Percentiles rank a stretch among this genome's conserved stretches.
These are phyloP conservation scores for Pseudogymnoascus sp. DNA, from an alignment of 2,329 filamentous ascomycete species.

Conservation along the genomic window DNA sequence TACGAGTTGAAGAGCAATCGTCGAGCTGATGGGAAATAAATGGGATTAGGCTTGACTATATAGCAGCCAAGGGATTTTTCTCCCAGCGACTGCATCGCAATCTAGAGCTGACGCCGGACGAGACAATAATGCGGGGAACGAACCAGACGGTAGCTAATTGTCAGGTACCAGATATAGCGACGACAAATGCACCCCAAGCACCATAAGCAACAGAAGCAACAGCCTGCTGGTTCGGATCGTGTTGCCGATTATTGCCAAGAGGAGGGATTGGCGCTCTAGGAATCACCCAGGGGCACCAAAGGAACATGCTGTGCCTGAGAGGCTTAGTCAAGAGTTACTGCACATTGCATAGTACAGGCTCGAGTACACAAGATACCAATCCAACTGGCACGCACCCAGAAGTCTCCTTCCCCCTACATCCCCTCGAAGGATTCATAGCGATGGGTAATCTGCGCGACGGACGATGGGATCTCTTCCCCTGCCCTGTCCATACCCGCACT, in stretches of 20 bases:
- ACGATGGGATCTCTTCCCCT: not conserved
- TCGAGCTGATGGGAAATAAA: not conserved
- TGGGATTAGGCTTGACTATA: not conserved
- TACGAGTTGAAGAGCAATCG: not conserved
- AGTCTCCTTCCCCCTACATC: not conserved
- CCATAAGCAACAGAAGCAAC: not conserved
- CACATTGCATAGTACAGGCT: not conserved
- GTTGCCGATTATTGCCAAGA: not conserved
- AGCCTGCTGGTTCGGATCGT: not conserved
- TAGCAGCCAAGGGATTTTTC: constrained; percentile 1
- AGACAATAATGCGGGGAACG: constrained; percentile 2
- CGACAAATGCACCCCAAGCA: not conserved
- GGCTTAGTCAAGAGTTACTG: constrained; percentile 5
- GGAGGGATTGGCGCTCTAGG: not conserved
- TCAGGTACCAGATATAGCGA: not conserved
- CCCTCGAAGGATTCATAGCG: not conserved
- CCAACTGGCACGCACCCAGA: not conserved
- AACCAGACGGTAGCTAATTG: not conserved
- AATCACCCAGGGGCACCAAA: not conserved
- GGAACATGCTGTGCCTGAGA: not conserved
- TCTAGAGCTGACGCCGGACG: not conserved
- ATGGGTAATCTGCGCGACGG: constrained; percentile 2
- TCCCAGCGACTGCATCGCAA: not conserved
- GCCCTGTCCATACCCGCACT: not conserved
- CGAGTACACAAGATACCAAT: not conserved